Evolutionary conservation across 345 rosid species (phyloP).

Genomic region (Kandelia obovata): DNA sequence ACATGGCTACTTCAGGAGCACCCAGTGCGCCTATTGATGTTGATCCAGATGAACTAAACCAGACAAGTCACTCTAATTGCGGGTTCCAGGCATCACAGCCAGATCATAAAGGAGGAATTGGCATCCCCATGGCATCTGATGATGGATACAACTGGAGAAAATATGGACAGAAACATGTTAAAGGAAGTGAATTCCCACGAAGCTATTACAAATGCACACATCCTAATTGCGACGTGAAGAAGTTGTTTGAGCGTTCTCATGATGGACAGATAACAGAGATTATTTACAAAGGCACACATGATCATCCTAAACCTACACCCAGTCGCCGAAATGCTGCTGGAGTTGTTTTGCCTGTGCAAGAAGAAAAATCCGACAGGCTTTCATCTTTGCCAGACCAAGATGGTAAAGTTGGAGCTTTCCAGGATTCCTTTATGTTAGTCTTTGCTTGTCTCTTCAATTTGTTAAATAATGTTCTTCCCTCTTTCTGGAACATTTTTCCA

Average conservation of each 20-base stretch:
- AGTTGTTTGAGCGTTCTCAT: constrained; percentile 85
- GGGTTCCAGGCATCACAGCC: constrained; percentile 43
- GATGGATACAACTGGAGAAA: constrained; percentile 99
- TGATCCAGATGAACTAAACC: constrained; percentile 63
- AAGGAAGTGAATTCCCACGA: constrained; percentile 97
- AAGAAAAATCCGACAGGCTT: constrained; percentile 60
- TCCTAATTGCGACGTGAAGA: constrained; percentile 97
- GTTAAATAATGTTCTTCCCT: constrained; percentile 16
- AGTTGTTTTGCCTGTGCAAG: constrained; percentile 58
- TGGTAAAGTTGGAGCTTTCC: constrained; percentile 39
- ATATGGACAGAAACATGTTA: constrained; percentile 97
- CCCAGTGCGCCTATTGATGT: constrained; percentile 45
- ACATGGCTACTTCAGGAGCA: constrained; percentile 38
- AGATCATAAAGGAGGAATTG: constrained; percentile 57
- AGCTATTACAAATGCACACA: constrained; percentile 98
- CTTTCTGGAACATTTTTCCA: constrained; percentile 12
- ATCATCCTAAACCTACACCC: constrained; percentile 95
- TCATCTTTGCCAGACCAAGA: constrained; percentile 48
- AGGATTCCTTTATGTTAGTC: constrained; percentile 6
- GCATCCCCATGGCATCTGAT: constrained; percentile 46
- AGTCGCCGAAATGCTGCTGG: constrained; percentile 68
- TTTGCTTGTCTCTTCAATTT: not conserved
- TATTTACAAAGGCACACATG: constrained; percentile 90
- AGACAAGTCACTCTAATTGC: constrained; percentile 33
- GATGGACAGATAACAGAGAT: constrained; percentile 92